Evolutionary conservation across 2,329 filamentous ascomycete species (phyloP).

Genomic region (Penicillium sp.): DNA sequence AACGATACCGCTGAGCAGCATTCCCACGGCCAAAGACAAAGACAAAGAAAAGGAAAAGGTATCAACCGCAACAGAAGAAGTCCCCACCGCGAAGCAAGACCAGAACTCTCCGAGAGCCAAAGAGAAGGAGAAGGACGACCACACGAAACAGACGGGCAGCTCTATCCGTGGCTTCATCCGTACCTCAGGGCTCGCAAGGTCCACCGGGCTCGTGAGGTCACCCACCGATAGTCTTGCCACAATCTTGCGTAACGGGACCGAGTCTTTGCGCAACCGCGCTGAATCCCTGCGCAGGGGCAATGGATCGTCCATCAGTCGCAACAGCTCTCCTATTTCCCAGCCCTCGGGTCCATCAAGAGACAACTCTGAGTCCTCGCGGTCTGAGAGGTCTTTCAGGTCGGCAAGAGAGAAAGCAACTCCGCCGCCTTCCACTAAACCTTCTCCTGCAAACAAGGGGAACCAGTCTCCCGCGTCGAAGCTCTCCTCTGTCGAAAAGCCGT

Average conservation of each 20-base stretch:
- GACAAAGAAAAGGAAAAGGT: conserved; percentile 10
- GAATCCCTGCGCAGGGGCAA: conserved; percentile 20
- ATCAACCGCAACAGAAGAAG: neutral
- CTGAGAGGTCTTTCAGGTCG: conserved; percentile 17
- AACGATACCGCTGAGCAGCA: conserved; percentile 12
- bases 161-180: conserved; percentile 38
- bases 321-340: conserved; percentile 13
- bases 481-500: conserved; percentile 1
- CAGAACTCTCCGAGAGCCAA: neutral
- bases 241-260: conserved; percentile 21
- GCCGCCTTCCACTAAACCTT: conserved; percentile 7
- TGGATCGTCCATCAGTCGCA: conserved; percentile 15
- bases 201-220: conserved; percentile 26
- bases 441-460: conserved; percentile 3
- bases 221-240: conserved; percentile 25
- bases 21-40: conserved; percentile 11
- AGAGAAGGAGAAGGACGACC: conserved; percentile 4
- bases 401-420: conserved; percentile 11
- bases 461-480: neutral
- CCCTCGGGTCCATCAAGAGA: conserved; percentile 15
- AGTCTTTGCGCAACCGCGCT: conserved; percentile 22
- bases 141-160: conserved; percentile 13
- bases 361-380: conserved; percentile 23
- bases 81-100: neutral
- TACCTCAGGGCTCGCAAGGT: conserved; percentile 29